phyloP scores from a whole-genome alignment of 2,329 filamentous ascomycete species.

The Colletotrichum tofieldiae region DNA sequence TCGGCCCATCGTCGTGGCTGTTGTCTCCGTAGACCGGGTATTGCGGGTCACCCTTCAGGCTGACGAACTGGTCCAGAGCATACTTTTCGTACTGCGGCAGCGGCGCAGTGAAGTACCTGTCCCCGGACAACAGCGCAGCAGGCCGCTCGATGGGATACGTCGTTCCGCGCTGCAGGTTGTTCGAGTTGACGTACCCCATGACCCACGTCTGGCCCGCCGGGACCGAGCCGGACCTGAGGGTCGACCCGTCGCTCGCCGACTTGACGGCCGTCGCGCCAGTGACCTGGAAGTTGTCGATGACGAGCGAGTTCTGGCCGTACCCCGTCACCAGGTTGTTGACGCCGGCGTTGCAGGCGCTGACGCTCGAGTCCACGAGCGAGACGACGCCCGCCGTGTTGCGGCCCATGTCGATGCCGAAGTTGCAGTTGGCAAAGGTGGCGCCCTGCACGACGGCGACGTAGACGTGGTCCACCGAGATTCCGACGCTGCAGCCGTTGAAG shows the following conservation, averaged over 20 bases:
- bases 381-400: constrained; percentile 47
- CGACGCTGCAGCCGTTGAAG: constrained; percentile 51
- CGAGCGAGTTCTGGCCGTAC: constrained; percentile 48
- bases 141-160: constrained; percentile 52
- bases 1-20: constrained; percentile 52
- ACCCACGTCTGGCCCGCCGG: constrained; percentile 48
- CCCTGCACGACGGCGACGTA: constrained; percentile 51
- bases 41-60: constrained; percentile 60
- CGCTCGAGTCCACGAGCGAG: constrained; percentile 51
- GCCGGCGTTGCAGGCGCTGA: constrained; percentile 45
- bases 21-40: constrained; percentile 60
- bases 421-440: constrained; percentile 49
- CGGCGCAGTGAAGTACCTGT: constrained; percentile 49
- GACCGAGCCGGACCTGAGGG: constrained; percentile 40
- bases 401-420: constrained; percentile 50
- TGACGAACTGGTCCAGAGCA: constrained; percentile 58
- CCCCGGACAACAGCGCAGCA: constrained; percentile 49
- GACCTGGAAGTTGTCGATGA: constrained; percentile 49
- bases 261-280: constrained; percentile 45
- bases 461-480: constrained; percentile 48
- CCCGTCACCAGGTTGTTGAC: constrained; percentile 48
- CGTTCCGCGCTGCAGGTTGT: constrained; percentile 50
- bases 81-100: constrained; percentile 61
- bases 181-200: constrained; percentile 47
- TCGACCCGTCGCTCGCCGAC: constrained; percentile 44